Percentiles rank a stretch among this genome's conserved stretches.
Evolutionary conservation across 2,329 filamentous ascomycete genomes (phyloP).

Genomic region (Drechslerella coelobrocha): DNA sequence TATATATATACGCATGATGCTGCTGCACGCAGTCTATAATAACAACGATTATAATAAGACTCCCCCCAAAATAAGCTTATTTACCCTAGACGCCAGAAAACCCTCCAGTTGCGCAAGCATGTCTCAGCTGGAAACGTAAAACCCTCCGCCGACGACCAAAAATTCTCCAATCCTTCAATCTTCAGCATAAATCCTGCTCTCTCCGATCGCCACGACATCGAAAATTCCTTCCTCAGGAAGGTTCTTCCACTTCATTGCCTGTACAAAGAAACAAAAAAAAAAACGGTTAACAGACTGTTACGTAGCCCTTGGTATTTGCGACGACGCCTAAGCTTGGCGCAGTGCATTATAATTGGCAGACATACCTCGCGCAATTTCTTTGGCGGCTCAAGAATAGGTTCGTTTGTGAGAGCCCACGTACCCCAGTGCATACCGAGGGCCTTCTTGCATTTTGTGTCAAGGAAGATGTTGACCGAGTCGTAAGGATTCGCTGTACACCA

Average conservation of each 20-base stretch:
- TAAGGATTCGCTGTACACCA: constrained; percentile 69
- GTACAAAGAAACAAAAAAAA: constrained; percentile 1
- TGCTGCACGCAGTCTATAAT: neutral
- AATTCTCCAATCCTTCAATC: constrained; percentile 8
- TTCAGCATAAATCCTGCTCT: constrained; percentile 73
- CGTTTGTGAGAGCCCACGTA: constrained; percentile 82
- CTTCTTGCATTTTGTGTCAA: constrained; percentile 76
- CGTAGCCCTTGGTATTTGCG: too few relatives aligned
- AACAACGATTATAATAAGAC: neutral
- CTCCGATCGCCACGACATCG: constrained; percentile 83
- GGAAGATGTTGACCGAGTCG: constrained; percentile 88
- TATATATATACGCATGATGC: neutral
- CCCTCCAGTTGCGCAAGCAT: neutral
- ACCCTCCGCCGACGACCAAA: constrained; percentile 7
- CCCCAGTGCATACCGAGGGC: constrained; percentile 89
- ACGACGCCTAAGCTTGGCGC: neutral
- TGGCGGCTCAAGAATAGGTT: constrained; percentile 85
- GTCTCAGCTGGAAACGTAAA: neutral
- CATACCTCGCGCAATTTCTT: constrained; percentile 67
- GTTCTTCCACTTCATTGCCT: constrained; percentile 71
- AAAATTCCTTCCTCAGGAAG: constrained; percentile 76
- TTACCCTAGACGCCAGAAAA: neutral
- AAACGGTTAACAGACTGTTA: constrained; percentile 6
- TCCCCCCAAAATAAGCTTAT: neutral
- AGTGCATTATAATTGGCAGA: constrained; percentile 2